Evolutionary conservation across 2,329 filamentous ascomycete genomes (phyloP).

Genomic region (Cryphonectria carpinicola): DNA sequence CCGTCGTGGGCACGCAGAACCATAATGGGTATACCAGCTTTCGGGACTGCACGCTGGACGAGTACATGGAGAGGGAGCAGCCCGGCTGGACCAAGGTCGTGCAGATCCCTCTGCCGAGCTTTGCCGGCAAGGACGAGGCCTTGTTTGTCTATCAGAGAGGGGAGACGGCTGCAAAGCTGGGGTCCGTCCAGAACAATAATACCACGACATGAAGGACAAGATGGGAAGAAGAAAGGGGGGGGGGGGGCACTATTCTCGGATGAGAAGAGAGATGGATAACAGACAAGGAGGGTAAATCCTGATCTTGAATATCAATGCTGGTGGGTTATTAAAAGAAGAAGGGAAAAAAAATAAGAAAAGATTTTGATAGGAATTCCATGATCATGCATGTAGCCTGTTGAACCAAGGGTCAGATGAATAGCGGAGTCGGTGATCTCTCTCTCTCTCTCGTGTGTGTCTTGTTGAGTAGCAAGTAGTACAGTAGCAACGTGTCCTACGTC

Average conservation of each 20-base stretch:
- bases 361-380: not conserved
- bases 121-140: constrained; percentile 77
- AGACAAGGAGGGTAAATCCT: too few species aligned
- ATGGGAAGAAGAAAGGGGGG: too few species aligned
- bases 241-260: too few species aligned
- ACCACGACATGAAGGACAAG: not conserved
- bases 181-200: not conserved
- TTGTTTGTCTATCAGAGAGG: constrained; percentile 67
- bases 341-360: not conserved
- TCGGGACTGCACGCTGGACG: constrained; percentile 63
- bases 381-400: not conserved
- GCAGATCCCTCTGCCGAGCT: constrained; percentile 72
- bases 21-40: constrained; percentile 75
- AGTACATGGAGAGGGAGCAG: constrained; percentile 65
- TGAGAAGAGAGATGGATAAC: too few species aligned
- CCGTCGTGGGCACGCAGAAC: constrained; percentile 78
- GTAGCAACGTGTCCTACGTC: too few species aligned
- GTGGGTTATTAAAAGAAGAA: not conserved
- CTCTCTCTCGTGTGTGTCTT: too few species aligned
- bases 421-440: too few species aligned
- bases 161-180: constrained; percentile 37
- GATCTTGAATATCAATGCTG: too few species aligned
- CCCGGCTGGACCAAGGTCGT: constrained; percentile 61
- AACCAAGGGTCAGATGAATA: too few species aligned
- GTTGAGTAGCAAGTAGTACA: too few species aligned